Conservation (phyloP, 192 early-diverging fungal genomes). For the Mycoemilia scoparia region DNA sequence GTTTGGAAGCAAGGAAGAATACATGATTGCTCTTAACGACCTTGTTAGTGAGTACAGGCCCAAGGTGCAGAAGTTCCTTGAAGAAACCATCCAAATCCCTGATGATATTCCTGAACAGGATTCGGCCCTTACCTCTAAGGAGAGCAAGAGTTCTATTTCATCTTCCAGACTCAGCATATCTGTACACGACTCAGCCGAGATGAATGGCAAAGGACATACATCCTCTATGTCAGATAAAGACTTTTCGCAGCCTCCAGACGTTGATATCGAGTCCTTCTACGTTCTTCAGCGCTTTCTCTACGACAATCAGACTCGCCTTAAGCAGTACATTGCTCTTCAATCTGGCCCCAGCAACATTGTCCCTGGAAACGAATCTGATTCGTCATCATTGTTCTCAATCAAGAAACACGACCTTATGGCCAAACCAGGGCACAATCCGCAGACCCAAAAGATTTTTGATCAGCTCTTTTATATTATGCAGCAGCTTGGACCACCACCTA, state of each 20-base stretch:
- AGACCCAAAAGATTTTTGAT: conserved; percentile 50
- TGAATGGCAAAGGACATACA: no score
- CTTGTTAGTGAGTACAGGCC: conserved; percentile 68
- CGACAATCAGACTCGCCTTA: conserved; percentile 50
- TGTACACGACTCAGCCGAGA: no score
- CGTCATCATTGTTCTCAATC: conserved; percentile 5
- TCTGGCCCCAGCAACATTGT: conserved; percentile 4
- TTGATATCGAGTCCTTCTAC: conserved; percentile 29
- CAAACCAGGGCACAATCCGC: conserved; percentile 17
- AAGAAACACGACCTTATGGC: conserved; percentile 6
- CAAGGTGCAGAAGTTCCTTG: conserved; percentile 60
- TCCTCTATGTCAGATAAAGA: no score
- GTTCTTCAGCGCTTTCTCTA: conserved; percentile 44
- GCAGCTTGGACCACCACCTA: conserved; percentile 72
- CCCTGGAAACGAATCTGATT: neutral
- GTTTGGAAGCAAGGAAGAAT: conserved; percentile 89
- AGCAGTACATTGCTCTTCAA: conserved; percentile 41
- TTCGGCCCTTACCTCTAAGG: no score
- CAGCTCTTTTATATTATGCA: conserved; percentile 69
- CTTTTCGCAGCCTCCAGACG: conserved; percentile 12
- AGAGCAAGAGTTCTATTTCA: no score
- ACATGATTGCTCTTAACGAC: conserved; percentile 82
- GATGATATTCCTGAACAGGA: no score
- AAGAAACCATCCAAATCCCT: conserved; percentile 46
- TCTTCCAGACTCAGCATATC: no score